phyloP scores from a whole-genome alignment of 495 filamentous ascomycete species.

The Xylaria acuta region DNA sequence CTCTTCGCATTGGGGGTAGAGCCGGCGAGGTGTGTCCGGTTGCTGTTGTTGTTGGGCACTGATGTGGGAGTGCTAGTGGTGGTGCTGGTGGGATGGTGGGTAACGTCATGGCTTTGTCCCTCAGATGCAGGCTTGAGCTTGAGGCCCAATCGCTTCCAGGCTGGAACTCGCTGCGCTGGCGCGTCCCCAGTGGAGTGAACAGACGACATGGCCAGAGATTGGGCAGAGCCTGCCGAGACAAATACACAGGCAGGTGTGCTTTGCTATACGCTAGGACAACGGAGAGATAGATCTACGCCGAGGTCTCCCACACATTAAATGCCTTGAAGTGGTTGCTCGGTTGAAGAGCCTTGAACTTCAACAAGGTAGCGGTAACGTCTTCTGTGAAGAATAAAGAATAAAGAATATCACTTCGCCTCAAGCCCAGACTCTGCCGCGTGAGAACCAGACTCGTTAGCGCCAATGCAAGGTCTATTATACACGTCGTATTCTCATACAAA shows the following conservation, averaged over 20 bases:
- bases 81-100: slow-evolving; percentile 32
- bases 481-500: not conserved
- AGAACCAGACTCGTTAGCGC: slow-evolving; percentile 8
- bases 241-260: not conserved
- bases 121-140: slow-evolving; percentile 69
- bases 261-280: not conserved
- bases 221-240: slow-evolving; percentile 19
- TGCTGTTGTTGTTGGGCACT: slow-evolving; percentile 44
- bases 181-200: slow-evolving; percentile 37
- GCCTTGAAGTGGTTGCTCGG: not conserved
- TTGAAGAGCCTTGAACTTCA: not conserved
- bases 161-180: slow-evolving; percentile 62
- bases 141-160: slow-evolving; percentile 79
- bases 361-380: not conserved
- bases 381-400: not conserved
- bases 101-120: slow-evolving; percentile 39
- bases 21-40: slow-evolving; percentile 33
- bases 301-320: not conserved
- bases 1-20: slow-evolving; percentile 38
- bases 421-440: slow-evolving; percentile 7
- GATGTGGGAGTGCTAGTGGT: slow-evolving; percentile 29
- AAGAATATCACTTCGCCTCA: slow-evolving; percentile 7
- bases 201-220: slow-evolving; percentile 41
- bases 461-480: slow-evolving; percentile 1
- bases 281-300: not conserved